A percentile compares a stretch with the other conserved stretches of the same genome.
These are phyloP conservation scores for Nemania sp. DNA, from an alignment of 2,329 filamentous ascomycete genomes.

Conservation along the genomic window DNA sequence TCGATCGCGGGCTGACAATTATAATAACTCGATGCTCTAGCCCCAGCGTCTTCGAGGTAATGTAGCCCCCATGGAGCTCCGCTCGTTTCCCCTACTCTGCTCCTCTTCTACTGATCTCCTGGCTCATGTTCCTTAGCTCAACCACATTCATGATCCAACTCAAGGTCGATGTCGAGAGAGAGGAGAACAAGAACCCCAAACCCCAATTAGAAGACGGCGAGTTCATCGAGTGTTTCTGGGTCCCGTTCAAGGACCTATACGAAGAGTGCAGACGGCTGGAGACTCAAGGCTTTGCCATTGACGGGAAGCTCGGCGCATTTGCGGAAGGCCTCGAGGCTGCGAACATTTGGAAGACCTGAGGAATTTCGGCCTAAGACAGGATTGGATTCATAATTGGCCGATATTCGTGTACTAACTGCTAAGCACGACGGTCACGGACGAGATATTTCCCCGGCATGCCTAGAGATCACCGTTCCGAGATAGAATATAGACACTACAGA, in stretches of 20 bases:
- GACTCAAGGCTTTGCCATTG: slow-evolving; percentile 39
- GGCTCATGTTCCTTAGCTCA: slow-evolving; percentile 28
- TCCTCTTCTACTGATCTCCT: neutral
- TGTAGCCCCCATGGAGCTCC: neutral
- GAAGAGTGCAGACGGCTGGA: slow-evolving; percentile 50
- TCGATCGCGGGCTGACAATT: slow-evolving; percentile 14
- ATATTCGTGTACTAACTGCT: neutral
- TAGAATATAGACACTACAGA: neutral
- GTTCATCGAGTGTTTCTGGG: slow-evolving; percentile 57
- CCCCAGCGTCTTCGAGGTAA: slow-evolving; percentile 39
- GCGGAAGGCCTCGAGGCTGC: slow-evolving; percentile 40
- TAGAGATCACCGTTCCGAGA: neutral
- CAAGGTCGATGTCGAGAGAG: slow-evolving; percentile 49
- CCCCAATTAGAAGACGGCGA: slow-evolving; percentile 55
- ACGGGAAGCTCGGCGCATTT: slow-evolving; percentile 41
- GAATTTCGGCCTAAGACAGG: neutral
- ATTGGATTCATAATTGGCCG: neutral
- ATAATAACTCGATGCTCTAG: slow-evolving; percentile 14
- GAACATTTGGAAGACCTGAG: slow-evolving; percentile 31
- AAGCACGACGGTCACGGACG: neutral
- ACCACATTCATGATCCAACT: slow-evolving; percentile 46
- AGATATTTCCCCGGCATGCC: neutral
- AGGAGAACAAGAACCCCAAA: slow-evolving; percentile 51
- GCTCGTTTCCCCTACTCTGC: neutral
- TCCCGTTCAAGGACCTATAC: slow-evolving; percentile 52